Percentiles rank a stretch among this genome's conserved stretches.
These are phyloP conservation scores for Cordia subcordata DNA, from an alignment of 257 asterid species.

Conservation along the genomic window DNA sequence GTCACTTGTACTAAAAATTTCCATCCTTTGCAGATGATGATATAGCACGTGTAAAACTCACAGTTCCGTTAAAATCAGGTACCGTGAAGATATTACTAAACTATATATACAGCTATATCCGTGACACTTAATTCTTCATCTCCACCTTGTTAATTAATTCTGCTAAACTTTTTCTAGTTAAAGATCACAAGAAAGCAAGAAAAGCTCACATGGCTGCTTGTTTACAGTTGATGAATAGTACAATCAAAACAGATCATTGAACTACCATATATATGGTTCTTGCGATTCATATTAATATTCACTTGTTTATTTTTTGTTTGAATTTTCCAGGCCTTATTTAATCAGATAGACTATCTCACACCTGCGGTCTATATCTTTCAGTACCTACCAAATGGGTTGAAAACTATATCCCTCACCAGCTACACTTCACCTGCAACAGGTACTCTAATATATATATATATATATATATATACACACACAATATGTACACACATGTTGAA, in stretches of 20 bases:
- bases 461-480: too few relatives aligned
- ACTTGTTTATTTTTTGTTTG: slow-evolving; percentile 9
- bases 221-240: background rate
- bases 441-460: too few relatives aligned
- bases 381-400: slow-evolving; percentile 3
- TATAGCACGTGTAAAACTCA: slow-evolving; percentile 43
- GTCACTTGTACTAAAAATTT: slow-evolving; percentile 12
- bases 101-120: background rate
- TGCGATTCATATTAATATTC: slow-evolving; percentile 5
- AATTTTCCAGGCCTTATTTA: slow-evolving; percentile 30
- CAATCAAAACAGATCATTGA: background rate
- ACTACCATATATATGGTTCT: background rate
- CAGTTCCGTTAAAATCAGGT: slow-evolving; percentile 21
- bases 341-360: too few relatives aligned
- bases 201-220: background rate
- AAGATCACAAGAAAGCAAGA: too few relatives aligned
- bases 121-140: too few relatives aligned
- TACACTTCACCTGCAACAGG: background rate
- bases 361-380: too few relatives aligned
- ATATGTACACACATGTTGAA: too few relatives aligned
- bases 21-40: slow-evolving; percentile 30
- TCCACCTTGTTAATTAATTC: too few relatives aligned
- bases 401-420: background rate
- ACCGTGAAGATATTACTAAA: slow-evolving; percentile 13
- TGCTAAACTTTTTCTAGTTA: too few relatives aligned